Percentiles rank a stretch among this genome's conserved stretches.
Evolutionary conservation across 345 rosid species (phyloP).

Genomic region (Salix arbutifolia): DNA sequence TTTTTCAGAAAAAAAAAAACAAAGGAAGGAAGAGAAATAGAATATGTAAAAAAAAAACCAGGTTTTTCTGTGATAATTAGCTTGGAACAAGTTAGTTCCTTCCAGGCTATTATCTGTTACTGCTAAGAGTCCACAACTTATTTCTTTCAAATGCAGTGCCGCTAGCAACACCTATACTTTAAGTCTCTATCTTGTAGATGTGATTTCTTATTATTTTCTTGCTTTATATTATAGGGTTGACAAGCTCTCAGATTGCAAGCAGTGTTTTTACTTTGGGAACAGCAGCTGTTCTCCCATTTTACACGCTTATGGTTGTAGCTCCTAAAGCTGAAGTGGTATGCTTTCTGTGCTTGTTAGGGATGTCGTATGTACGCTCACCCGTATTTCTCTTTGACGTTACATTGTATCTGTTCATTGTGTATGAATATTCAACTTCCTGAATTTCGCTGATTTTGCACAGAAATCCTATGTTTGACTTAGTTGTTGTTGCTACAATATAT

Average conservation of each 20-base stretch:
- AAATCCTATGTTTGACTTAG: background rate
- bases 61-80: background rate
- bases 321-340: slow-evolving; percentile 78
- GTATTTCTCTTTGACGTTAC: background rate
- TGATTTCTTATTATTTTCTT: background rate
- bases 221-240: slow-evolving; percentile 44
- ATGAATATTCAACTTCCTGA: background rate
- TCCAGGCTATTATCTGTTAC: background rate
- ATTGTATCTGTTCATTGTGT: background rate
- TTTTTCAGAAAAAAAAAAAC: too few species aligned
- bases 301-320: slow-evolving; percentile 85
- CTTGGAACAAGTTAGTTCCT: background rate
- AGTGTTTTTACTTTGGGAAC: slow-evolving; percentile 70
- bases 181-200: background rate
- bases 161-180: background rate
- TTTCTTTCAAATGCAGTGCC: background rate
- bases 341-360: slow-evolving; percentile 4
- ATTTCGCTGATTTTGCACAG: background rate
- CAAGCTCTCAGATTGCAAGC: slow-evolving; percentile 65
- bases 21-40: too few species aligned
- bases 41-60: background rate
- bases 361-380: background rate
- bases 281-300: slow-evolving; percentile 80
- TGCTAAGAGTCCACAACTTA: background rate
- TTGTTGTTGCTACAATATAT: too few species aligned